Percentiles rank a stretch among this genome's conserved stretches.
Conservation (phyloP, 306 rosid genomes). For the Ormosia semicastrata region DNA sequence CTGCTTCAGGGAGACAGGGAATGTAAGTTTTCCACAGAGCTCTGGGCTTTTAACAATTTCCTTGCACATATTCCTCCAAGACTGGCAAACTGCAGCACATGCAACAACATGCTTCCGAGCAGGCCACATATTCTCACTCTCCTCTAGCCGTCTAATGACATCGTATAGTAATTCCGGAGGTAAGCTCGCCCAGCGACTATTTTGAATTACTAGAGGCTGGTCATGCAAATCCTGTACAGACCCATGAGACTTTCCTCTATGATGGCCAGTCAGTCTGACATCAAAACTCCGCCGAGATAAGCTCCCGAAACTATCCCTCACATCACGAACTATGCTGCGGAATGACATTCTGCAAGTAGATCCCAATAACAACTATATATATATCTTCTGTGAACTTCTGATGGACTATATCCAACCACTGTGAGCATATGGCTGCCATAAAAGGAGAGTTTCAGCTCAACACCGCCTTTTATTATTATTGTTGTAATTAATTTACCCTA, state of each 20-base stretch:
- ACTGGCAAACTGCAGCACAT: constrained; percentile 81
- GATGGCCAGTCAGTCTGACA: constrained; percentile 63
- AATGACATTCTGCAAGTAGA: constrained; percentile 63
- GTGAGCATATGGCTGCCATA: constrained; percentile 40
- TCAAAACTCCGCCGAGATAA: constrained; percentile 83
- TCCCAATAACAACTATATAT: constrained; percentile 23
- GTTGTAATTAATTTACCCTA: neutral
- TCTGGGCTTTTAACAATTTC: constrained; percentile 78
- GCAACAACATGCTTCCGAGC: constrained; percentile 82
- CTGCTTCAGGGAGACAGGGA: constrained; percentile 89
- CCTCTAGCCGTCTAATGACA: constrained; percentile 79
- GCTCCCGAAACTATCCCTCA: constrained; percentile 88
- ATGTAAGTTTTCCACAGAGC: constrained; percentile 80
- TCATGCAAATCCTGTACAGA: constrained; percentile 71
- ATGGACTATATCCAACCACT: constrained; percentile 27
- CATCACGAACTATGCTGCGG: constrained; percentile 90
- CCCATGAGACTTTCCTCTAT: constrained; percentile 82
- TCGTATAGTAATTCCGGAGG: constrained; percentile 80
- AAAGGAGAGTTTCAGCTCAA: constrained; percentile 17
- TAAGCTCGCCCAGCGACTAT: constrained; percentile 78
- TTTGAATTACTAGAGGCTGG: constrained; percentile 64
- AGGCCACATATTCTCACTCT: constrained; percentile 85
- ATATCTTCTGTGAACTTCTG: constrained; percentile 27
- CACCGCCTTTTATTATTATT: neutral
- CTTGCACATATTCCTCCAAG: constrained; percentile 92